These are phyloP conservation scores for Phytophthora sp. DNA, from an alignment of 352 stramenopile species.

Conservation along the genomic window DNA sequence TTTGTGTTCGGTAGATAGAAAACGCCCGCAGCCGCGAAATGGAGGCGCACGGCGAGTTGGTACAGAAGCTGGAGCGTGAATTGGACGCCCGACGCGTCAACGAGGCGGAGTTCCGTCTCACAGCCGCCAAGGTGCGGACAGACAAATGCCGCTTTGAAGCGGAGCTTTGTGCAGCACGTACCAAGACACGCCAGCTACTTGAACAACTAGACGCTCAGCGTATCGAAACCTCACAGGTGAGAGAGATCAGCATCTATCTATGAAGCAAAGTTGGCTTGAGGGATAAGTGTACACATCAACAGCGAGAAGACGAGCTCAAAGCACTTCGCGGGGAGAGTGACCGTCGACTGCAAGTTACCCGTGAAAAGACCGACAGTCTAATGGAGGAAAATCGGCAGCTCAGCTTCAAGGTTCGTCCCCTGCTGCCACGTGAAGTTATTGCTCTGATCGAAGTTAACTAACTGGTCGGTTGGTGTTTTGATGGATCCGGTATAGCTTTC, in stretches of 20 bases:
- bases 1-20: slow-evolving; percentile 40
- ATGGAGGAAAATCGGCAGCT: slow-evolving; percentile 26
- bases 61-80: slow-evolving; percentile 44
- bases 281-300: background rate
- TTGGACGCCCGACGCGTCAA: slow-evolving; percentile 24
- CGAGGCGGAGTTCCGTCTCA: slow-evolving; percentile 47
- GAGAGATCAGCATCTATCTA: background rate
- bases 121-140: slow-evolving; percentile 47
- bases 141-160: slow-evolving; percentile 57
- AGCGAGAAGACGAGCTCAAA: slow-evolving; percentile 23
- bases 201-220: slow-evolving; percentile 29
- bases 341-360: slow-evolving; percentile 6
- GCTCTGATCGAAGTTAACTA: background rate
- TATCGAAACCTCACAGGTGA: slow-evolving; percentile 17
- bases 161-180: slow-evolving; percentile 23
- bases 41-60: slow-evolving; percentile 46
- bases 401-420: slow-evolving; percentile 20
- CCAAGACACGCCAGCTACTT: slow-evolving; percentile 26
- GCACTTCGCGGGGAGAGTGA: slow-evolving; percentile 17
- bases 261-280: background rate
- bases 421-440: background rate
- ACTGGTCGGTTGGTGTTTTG: background rate
- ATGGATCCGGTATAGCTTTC: slow-evolving; percentile 8
- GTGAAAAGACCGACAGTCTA: slow-evolving; percentile 15
- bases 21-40: slow-evolving; percentile 55